Conservation (phyloP, 2,329 filamentous ascomycete genomes). For the Neoscytalidium dimidiatum region DNA sequence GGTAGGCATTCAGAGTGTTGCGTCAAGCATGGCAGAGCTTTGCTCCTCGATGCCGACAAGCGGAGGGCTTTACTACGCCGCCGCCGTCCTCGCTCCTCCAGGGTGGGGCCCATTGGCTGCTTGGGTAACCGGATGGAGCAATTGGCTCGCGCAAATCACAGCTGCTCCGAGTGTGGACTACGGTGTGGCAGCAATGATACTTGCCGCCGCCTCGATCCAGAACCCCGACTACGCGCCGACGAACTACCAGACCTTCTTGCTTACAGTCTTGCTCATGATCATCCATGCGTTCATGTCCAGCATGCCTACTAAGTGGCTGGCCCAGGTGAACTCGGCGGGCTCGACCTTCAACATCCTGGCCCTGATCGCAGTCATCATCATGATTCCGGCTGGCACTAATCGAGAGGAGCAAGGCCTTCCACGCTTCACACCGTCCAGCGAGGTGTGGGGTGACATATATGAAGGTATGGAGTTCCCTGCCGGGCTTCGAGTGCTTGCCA, state of each 20-base stretch:
- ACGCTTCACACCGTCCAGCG: slow-evolving; percentile 59
- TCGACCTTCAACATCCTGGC: slow-evolving; percentile 72
- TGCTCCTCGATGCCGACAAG: slow-evolving; percentile 73
- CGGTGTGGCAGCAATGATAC: slow-evolving; percentile 67
- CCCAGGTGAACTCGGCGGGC: slow-evolving; percentile 68
- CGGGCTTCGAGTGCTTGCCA: slow-evolving; percentile 70
- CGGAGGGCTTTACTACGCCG: slow-evolving; percentile 73
- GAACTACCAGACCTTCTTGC: slow-evolving; percentile 67
- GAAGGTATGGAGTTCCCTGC: slow-evolving; percentile 68
- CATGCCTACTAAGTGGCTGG: slow-evolving; percentile 71
- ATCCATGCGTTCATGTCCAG: slow-evolving; percentile 68
- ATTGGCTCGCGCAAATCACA: slow-evolving; percentile 69
- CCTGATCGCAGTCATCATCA: slow-evolving; percentile 65
- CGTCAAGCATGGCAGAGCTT: slow-evolving; percentile 66
- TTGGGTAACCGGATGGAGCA: slow-evolving; percentile 70
- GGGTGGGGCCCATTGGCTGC: slow-evolving; percentile 67
- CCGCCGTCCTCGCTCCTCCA: slow-evolving; percentile 68
- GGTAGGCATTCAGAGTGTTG: slow-evolving; percentile 70
- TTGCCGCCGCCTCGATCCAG: slow-evolving; percentile 68
- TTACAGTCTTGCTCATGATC: slow-evolving; percentile 68
- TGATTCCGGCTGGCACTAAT: slow-evolving; percentile 64
- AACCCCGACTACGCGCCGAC: slow-evolving; percentile 67
- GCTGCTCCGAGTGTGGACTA: slow-evolving; percentile 69
- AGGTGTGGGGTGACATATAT: slow-evolving; percentile 68
- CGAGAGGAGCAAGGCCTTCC: slow-evolving; percentile 53